These are phyloP conservation scores for Yamadazyma takamatsuzukensis DNA, from an alignment of 805 yeast genomes.

Conservation along the genomic window DNA sequence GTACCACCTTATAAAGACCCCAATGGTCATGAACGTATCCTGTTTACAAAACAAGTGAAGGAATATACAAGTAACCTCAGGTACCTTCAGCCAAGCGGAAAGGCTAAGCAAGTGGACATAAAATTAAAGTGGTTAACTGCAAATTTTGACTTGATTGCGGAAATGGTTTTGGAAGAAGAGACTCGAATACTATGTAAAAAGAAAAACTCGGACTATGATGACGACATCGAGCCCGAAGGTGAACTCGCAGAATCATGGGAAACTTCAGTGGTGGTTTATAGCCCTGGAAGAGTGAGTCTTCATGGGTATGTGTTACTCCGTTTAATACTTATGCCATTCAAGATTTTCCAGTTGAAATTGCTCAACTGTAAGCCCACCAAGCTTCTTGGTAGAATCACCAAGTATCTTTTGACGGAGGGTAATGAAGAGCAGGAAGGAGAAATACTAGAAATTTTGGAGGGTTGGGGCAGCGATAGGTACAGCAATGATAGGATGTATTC, in stretches of 20 bases:
- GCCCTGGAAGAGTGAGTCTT: conserved; percentile 42
- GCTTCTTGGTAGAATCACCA: conserved; percentile 4
- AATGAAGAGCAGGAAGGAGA: conserved; percentile 2
- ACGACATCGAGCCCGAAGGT: conserved; percentile 20
- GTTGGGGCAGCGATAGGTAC: too few species aligned
- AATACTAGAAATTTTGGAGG: too few species aligned
- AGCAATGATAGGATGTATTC: conserved; percentile 1
- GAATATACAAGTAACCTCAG: conserved; percentile 24
- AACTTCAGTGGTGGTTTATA: conserved; percentile 34
- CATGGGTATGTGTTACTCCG: conserved; percentile 39
- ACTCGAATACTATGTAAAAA: conserved; percentile 14
- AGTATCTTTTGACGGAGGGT: conserved; percentile 5
- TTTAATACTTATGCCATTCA: conserved; percentile 25
- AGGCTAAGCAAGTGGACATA: conserved; percentile 27
- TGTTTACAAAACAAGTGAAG: conserved; percentile 51
- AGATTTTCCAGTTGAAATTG: conserved; percentile 9
- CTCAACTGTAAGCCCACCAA: conserved; percentile 5
- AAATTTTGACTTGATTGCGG: conserved; percentile 36
- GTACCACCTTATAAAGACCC: conserved; percentile 48
- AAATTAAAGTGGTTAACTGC: conserved; percentile 49
- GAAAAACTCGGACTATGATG: conserved; percentile 14
- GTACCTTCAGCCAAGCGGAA: conserved; percentile 19
- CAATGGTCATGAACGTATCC: conserved; percentile 49
- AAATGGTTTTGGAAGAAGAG: conserved; percentile 12
- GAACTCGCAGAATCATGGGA: conserved; percentile 38